These are phyloP conservation scores for Exophiala sp. DNA, from an alignment of 2,329 filamentous ascomycete species.

Conservation along the genomic window DNA sequence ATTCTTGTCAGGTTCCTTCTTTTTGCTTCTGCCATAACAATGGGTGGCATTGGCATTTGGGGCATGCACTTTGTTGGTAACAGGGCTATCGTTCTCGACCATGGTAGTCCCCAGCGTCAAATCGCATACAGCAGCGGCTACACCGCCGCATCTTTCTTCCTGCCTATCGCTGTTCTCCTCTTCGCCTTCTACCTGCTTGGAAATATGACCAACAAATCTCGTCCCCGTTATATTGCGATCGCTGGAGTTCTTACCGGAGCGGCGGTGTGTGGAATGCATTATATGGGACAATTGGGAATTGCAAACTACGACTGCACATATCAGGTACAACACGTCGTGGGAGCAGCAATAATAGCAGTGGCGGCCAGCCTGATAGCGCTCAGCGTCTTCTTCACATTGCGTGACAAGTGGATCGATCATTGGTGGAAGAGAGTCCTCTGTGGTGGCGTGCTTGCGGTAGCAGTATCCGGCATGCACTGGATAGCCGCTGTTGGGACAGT, in stretches of 20 bases:
- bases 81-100: constrained; percentile 67
- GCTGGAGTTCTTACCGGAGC: constrained; percentile 69
- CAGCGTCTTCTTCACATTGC: constrained; percentile 72
- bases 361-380: constrained; percentile 68
- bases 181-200: constrained; percentile 69
- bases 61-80: constrained; percentile 80
- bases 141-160: constrained; percentile 73
- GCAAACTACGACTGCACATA: constrained; percentile 70
- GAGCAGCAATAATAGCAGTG: constrained; percentile 68
- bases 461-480: constrained; percentile 87
- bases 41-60: constrained; percentile 73
- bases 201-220: constrained; percentile 52
- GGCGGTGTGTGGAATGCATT: constrained; percentile 82
- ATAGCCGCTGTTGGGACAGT: constrained; percentile 68
- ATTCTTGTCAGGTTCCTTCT: constrained; percentile 54
- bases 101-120: constrained; percentile 61
- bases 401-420: constrained; percentile 70
- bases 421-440: constrained; percentile 72
- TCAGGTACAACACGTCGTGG: constrained; percentile 57
- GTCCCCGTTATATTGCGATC: constrained; percentile 56
- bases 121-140: constrained; percentile 70
- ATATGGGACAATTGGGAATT: constrained; percentile 79
- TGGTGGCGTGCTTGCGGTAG: constrained; percentile 65
- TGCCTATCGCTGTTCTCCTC: constrained; percentile 72
- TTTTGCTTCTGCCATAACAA: constrained; percentile 61